Conservation (phyloP, 345 rosid species). For the Microcos paniculata region DNA sequence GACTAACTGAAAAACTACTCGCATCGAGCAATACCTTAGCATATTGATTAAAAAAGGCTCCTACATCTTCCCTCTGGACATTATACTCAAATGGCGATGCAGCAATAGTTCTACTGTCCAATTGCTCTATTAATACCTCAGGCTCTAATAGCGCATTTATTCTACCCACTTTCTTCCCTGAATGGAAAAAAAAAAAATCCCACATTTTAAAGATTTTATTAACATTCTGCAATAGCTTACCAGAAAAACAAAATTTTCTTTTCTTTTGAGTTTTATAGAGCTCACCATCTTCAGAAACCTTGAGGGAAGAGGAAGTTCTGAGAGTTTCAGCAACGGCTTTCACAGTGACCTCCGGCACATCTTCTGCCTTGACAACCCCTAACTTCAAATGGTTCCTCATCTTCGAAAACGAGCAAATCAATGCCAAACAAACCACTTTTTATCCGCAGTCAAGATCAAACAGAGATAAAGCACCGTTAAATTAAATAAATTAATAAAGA, state of each 20-base stretch:
- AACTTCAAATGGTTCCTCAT: slow-evolving; percentile 83
- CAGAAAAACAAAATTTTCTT: not conserved
- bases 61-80: slow-evolving; percentile 66
- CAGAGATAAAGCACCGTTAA: not conserved
- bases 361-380: slow-evolving; percentile 62
- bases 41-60: slow-evolving; percentile 61
- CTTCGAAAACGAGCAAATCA: slow-evolving; percentile 89
- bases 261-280: not conserved
- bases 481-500: not conserved
- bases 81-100: slow-evolving; percentile 67
- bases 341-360: slow-evolving; percentile 66
- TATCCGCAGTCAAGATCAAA: slow-evolving; percentile 33
- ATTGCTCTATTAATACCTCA: slow-evolving; percentile 71
- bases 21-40: slow-evolving; percentile 51
- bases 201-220: not conserved
- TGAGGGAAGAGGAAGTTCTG: slow-evolving; percentile 63
- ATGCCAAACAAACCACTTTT: slow-evolving; percentile 80
- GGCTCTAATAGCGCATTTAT: slow-evolving; percentile 52
- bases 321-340: slow-evolving; percentile 84
- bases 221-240: not conserved
- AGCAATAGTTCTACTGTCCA: slow-evolving; percentile 71
- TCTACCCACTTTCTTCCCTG: slow-evolving; percentile 87
- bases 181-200: slow-evolving; percentile 7
- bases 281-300: slow-evolving; percentile 89
- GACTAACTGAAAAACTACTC: not conserved